phyloP scores from a whole-genome alignment of 2,329 filamentous ascomycete genomes.

The Coniella vitis region DNA sequence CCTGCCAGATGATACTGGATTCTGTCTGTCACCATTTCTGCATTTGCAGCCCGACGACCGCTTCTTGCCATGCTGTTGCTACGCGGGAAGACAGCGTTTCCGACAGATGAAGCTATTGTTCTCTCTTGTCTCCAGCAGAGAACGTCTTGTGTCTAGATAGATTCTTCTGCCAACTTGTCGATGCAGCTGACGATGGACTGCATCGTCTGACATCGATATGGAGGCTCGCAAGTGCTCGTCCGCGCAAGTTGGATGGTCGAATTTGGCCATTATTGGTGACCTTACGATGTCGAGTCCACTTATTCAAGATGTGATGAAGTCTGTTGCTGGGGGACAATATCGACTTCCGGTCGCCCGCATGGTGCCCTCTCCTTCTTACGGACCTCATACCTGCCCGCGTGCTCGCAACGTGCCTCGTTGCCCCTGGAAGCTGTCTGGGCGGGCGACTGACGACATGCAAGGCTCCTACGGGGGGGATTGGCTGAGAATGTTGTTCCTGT shows the following conservation, averaged over 20 bases:
- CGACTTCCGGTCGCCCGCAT: conserved; percentile 8
- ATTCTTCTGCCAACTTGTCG: too few species aligned
- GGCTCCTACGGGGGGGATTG: neutral
- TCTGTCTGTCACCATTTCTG: conserved; percentile 13
- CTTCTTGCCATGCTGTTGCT: conserved; percentile 1
- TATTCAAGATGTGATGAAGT: too few species aligned
- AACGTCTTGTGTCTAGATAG: neutral
- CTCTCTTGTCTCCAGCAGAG: neutral
- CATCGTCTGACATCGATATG: conserved; percentile 1
- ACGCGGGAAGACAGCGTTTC: conserved; percentile 12
- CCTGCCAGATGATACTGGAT: conserved; percentile 44
- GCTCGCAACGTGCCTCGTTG: neutral
- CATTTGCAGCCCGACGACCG: conserved; percentile 8
- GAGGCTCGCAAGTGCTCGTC: neutral
- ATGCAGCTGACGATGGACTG: neutral
- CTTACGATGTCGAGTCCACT: too few species aligned
- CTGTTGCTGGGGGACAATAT: neutral
- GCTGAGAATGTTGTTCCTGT: neutral
- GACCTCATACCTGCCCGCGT: neutral
- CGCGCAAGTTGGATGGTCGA: too few species aligned
- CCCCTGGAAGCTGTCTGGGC: neutral
- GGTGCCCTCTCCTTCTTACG: neutral
- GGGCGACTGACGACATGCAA: neutral
- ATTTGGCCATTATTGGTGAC: too few species aligned
- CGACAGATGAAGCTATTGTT: conserved; percentile 7